A percentile compares a stretch with the other conserved stretches of the same genome.
Evolutionary conservation across 441 rosid species (phyloP).

Genomic region (Gossypium trilobum): DNA sequence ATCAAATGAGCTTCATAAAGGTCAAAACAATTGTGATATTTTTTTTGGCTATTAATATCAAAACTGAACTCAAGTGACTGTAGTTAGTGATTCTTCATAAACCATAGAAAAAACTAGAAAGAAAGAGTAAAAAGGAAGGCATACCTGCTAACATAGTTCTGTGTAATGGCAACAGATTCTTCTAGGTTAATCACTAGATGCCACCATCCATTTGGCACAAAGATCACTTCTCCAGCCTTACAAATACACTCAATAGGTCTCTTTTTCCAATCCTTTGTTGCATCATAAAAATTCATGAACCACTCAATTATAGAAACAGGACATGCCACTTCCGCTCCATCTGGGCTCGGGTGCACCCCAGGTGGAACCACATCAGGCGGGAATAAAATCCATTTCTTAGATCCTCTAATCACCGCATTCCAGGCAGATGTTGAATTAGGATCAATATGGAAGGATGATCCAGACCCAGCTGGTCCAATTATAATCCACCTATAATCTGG

Average conservation of each 20-base stretch:
- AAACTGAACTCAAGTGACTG: neutral
- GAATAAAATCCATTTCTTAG: conserved; percentile 83
- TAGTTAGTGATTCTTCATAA: neutral
- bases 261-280: conserved; percentile 62
- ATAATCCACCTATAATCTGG: conserved; percentile 91
- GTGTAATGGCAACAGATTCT: conserved; percentile 89
- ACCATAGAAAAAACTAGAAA: neutral
- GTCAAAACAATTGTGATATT: neutral
- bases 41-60: neutral
- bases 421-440: conserved; percentile 97
- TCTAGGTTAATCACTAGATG: conserved; percentile 90
- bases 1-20: neutral
- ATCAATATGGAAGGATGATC: conserved; percentile 90
- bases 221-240: conserved; percentile 86
- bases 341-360: conserved; percentile 90
- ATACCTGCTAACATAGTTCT: conserved; percentile 91
- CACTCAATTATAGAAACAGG: conserved; percentile 96
- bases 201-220: conserved; percentile 99
- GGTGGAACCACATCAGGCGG: conserved; percentile 93
- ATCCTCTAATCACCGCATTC: conserved; percentile 80
- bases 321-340: conserved; percentile 94
- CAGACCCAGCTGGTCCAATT: conserved; percentile 85
- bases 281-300: conserved; percentile 92
- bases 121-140: neutral
- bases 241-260: conserved; percentile 80